Evolutionary conservation across 225 moss, liverwort and hornwort genomes (phyloP).

Genomic region (Marchantia paleacea): DNA sequence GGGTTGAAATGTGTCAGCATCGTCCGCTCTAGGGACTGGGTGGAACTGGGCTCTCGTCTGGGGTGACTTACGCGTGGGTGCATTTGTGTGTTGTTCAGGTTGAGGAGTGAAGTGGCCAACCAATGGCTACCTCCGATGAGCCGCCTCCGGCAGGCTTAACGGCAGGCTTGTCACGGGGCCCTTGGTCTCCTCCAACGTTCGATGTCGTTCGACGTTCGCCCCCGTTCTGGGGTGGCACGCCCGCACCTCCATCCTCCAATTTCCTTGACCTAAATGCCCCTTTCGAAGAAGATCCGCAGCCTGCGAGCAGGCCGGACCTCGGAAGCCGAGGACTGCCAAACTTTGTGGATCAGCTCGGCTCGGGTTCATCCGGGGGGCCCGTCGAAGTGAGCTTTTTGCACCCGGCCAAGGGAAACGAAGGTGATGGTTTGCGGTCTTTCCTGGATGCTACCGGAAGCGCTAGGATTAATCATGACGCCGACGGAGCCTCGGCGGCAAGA

Average conservation of each 20-base stretch:
- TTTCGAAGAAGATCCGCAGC: constrained; percentile 44
- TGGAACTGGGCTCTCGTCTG: no score
- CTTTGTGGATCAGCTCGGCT: constrained; percentile 35
- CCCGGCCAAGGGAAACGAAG: constrained; percentile 27
- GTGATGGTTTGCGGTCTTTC: constrained; percentile 37
- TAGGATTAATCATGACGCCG: constrained; percentile 28
- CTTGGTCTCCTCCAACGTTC: constrained; percentile 41
- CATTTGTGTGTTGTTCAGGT: constrained; percentile 13
- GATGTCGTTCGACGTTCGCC: constrained; percentile 46
- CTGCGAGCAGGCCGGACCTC: constrained; percentile 20
- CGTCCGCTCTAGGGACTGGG: no score
- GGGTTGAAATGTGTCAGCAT: no score
- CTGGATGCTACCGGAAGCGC: constrained; percentile 34
- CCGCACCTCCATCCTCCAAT: constrained; percentile 34
- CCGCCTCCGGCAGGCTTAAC: constrained; percentile 43
- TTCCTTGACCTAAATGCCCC: constrained; percentile 52
- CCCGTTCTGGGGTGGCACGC: constrained; percentile 39
- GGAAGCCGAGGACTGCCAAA: constrained; percentile 28
- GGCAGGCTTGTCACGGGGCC: constrained; percentile 40
- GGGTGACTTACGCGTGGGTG: not conserved
- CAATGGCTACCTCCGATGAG: constrained; percentile 53
- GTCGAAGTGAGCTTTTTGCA: constrained; percentile 36
- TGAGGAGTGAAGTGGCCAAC: constrained; percentile 14
- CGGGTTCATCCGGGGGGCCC: constrained; percentile 16
- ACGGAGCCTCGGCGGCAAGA: constrained; percentile 28